Base-by-base conservation (phyloP, 768 basidiomycete genomes). In the Phylloporus sp. region DNA sequence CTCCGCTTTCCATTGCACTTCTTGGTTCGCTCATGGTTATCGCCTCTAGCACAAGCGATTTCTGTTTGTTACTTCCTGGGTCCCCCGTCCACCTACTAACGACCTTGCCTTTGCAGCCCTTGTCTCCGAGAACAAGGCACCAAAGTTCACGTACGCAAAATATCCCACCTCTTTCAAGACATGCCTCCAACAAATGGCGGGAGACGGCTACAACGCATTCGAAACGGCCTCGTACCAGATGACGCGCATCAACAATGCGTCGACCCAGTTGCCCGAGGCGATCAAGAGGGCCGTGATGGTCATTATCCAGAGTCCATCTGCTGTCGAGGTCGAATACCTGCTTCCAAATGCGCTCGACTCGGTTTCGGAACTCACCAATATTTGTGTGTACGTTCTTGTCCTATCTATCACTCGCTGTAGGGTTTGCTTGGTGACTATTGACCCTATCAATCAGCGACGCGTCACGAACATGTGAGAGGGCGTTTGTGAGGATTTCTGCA, bases 111-210 rank as follows among this genome's bases (percentile, higher is more conserved):
- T 20, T 23, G 8, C 28, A 52, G 48, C 54, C 2, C 58, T 60
- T 39, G 16, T 55, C 23, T 49, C 57, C 5, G 58, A 50, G n/a
- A 40, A 45, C 39, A 56, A 43, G 20, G 31, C 39, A 13, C 9
- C 20, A 31, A 55, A 38, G 45, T 55, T 59, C 24, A 49, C 45
- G 5, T 39, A 59, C 11, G 57, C 57, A 26, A 59, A 59, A 31
- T 53, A 59, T 29, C 59, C 58, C 5, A 59, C 52, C 27, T 59
- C 59, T 31, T 59, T 60, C 49, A 60, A 60, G 51, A 53, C 59
- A 10, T 59, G 54, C 34, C 58, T 60, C 31, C 59, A 59, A 31
- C 59, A 60, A 48, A 60, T 60, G 58, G 58, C 59, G 1, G 59
- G 59, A 7, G 57, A 60, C 12, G 59, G 59, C 6, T 60, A 59